Evolutionary conservation across 768 basidiomycete species (phyloP), one percentile per base, ranked within the genome.

Genomic region (Pisolithus tinctorius): DNA sequence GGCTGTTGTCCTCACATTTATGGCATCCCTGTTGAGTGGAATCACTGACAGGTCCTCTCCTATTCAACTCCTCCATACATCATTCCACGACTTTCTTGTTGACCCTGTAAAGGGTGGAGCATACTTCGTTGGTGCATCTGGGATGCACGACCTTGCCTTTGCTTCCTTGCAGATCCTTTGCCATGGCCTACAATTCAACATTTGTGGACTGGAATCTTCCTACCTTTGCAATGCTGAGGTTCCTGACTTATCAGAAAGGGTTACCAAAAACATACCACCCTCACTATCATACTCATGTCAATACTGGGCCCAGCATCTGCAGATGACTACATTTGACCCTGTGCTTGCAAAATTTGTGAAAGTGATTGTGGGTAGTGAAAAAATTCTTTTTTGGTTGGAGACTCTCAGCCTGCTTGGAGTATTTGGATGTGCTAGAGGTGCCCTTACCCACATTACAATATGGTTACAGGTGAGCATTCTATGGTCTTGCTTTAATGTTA

Each of bases 171-270:
- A 45, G 2, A 48, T 65, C 11, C 66, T 72, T 69, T 51, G 62
- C 10, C 30, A 50, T 27, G 47, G 52, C 6, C 62, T 73, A 6
- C 51, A 51, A 45, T 73, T 74, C 57, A 70, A 73, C 47, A 70
- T 73, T 26, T 68, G 64, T 52, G 26, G 61, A 9, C 49, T 73
- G 6, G 55, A 60, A 23, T 62, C 58, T 10, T 71, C 71, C 4
- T 62, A 65, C 49, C 25, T 62, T 4, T 53, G 27, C 8, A 69
- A 73, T 51, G 27, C 43, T 14, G 60, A 71, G 17, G 50, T 69
- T n/a, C 14, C 6, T 1, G 53, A 16, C 30, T 25, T 43, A 6
- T 6, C 3, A 36, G 53, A 23, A 30, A 47, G 47, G 11, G 6
- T 55, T 14, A 7, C 27, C 23, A 45, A n/a, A n/a, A 39, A 23